These are phyloP conservation scores for Oryza meridionalis DNA, from an alignment of 176 grass and related monocot genomes.

Conservation along the genomic window DNA sequence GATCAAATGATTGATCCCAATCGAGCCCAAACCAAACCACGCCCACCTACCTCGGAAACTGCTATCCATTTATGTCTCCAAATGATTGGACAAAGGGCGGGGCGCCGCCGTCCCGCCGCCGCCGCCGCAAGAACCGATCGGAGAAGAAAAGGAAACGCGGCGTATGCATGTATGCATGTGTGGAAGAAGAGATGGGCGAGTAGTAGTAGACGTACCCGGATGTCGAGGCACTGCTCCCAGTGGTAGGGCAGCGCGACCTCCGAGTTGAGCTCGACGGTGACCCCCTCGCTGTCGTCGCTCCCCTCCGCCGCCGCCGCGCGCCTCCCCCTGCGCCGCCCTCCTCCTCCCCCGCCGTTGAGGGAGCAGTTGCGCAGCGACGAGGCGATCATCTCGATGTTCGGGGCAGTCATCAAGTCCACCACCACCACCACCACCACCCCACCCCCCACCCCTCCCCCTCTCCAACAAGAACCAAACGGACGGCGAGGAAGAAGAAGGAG, in stretches of 20 bases:
- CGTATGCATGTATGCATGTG: not conserved
- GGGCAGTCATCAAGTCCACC: conserved; percentile 61
- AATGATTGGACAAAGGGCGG: conserved; percentile 44
- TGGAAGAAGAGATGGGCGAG: no score
- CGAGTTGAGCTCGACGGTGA: conserved; percentile 95
- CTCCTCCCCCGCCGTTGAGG: conserved; percentile 38
- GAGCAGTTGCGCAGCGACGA: conserved; percentile 68
- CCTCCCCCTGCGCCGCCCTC: conserved; percentile 18
- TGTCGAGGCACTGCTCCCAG: conserved; percentile 99
- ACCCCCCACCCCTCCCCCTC: not conserved
- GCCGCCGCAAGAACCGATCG: not conserved
- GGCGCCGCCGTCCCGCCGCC: not conserved
- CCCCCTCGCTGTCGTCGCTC: conserved; percentile 47
- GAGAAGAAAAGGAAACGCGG: not conserved
- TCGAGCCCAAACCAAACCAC: not conserved
- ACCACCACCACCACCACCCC: no score
- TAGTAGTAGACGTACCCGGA: conserved; percentile 59
- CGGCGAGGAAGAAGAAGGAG: not conserved
- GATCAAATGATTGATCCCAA: conserved; percentile 73
- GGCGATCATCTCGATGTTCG: conserved; percentile 79
- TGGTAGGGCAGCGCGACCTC: conserved; percentile 85
- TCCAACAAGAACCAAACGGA: not conserved
- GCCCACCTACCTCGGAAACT: conserved; percentile 44
- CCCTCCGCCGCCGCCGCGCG: conserved; percentile 13
- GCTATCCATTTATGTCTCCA: conserved; percentile 45